Percentiles rank a stretch among this genome's conserved stretches.
Conservation (phyloP, 345 rosid species). For the Salix purpurea region DNA sequence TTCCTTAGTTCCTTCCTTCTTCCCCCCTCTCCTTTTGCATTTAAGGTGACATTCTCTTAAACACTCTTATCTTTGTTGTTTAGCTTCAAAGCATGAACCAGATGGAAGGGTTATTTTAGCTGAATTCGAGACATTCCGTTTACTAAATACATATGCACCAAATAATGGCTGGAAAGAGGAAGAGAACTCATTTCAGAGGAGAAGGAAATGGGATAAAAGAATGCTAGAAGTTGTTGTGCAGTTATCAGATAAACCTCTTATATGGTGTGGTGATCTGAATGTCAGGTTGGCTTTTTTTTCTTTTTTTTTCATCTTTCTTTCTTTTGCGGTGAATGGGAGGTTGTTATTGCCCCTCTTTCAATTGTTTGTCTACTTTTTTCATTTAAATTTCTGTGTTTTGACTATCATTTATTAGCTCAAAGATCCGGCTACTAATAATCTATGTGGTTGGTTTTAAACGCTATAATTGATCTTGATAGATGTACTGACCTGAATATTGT, state of each 20-base stretch:
- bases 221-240: slow-evolving; percentile 62
- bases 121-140: slow-evolving; percentile 66
- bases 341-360: not conserved
- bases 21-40: not conserved
- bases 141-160: slow-evolving; percentile 85
- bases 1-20: not conserved
- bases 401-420: not conserved
- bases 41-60: not conserved
- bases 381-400: not conserved
- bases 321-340: not conserved
- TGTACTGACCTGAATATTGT: not conserved
- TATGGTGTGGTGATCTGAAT: slow-evolving; percentile 98
- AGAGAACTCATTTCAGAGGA: slow-evolving; percentile 79
- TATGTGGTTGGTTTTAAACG: not conserved
- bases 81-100: slow-evolving; percentile 82
- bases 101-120: slow-evolving; percentile 94
- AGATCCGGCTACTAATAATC: not conserved
- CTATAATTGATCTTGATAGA: not conserved
- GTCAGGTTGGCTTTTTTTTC: slow-evolving; percentile 49
- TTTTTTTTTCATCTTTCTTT: not conserved
- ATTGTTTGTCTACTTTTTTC: not conserved
- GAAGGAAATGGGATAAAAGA: slow-evolving; percentile 97
- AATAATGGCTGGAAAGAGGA: slow-evolving; percentile 99
- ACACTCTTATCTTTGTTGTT: slow-evolving; percentile 9
- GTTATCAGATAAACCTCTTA: slow-evolving; percentile 73